Conservation (phyloP, 73 alveolate genomes). For the Paramecium bursaria region DNA sequence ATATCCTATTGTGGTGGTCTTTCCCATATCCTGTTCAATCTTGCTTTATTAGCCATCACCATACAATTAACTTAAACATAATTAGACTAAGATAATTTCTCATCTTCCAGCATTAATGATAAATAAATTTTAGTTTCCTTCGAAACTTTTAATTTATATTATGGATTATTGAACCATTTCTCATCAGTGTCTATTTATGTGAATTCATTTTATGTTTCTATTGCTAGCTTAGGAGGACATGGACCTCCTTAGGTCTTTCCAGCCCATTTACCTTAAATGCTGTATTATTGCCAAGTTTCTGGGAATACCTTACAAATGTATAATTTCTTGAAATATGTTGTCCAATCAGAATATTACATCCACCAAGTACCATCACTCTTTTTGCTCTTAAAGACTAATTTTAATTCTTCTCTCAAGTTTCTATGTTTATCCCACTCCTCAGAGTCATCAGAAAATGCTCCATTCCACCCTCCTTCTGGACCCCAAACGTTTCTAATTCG, state of each 20-base stretch:
- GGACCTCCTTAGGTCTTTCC: conserved; percentile 97
- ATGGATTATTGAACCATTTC: conserved; percentile 98
- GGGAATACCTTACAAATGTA: conserved; percentile 98
- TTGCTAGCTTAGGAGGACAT: conserved; percentile 90
- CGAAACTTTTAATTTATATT: conserved; percentile 88
- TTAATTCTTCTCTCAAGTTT: conserved; percentile 90
- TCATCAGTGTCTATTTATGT: conserved; percentile 95
- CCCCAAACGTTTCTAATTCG: conserved; percentile 99
- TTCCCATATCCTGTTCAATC: conserved; percentile 97
- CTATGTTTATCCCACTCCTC: conserved; percentile 99
- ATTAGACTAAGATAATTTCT: conserved; percentile 89
- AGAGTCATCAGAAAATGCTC: conserved; percentile 98
- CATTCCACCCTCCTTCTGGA: conserved; percentile 98
- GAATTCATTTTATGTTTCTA: conserved; percentile 80
- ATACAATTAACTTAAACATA: conserved; percentile 94
- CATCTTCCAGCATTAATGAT: conserved; percentile 97
- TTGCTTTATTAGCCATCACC: conserved; percentile 92
- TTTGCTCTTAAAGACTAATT: conserved; percentile 84
- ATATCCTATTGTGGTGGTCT: conserved; percentile 70
- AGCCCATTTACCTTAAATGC: conserved; percentile 95
- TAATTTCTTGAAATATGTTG: conserved; percentile 90
- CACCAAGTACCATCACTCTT: conserved; percentile 99
- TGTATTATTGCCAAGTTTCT: conserved; percentile 93
- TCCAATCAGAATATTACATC: conserved; percentile 99
- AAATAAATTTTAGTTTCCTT: conserved; percentile 94